phyloP scores from a whole-genome alignment of 148 eudicot species.

The Linanthus parryae region DNA sequence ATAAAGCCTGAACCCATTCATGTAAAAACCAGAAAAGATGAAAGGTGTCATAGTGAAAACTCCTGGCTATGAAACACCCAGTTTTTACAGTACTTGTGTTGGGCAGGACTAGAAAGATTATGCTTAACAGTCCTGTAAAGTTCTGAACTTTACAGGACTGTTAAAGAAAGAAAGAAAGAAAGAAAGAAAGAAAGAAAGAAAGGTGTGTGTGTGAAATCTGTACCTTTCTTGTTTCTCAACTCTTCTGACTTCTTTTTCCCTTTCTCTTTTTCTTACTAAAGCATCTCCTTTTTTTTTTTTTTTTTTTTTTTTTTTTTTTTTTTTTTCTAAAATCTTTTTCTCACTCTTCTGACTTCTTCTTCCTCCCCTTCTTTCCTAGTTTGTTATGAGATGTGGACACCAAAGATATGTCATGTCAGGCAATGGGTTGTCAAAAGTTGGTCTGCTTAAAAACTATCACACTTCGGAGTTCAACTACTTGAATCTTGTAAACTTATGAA shows the following conservation, averaged over 20 bases:
- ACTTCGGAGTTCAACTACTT: no score
- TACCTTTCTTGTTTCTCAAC: slow-evolving; percentile 8
- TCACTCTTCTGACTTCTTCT: no score
- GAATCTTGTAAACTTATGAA: no score
- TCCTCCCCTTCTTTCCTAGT: no score
- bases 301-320: no score
- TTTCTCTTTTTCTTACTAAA: background rate
- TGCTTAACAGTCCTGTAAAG: slow-evolving; percentile 9
- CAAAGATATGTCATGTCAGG: no score
- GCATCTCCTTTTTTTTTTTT: background rate
- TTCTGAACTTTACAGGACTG: slow-evolving; percentile 5
- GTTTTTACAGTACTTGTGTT: slow-evolving; percentile 17
- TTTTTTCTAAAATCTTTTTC: background rate
- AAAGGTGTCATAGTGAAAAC: slow-evolving; percentile 13
- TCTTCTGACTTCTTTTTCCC: slow-evolving; percentile 1
- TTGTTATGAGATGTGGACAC: no score
- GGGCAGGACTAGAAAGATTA: slow-evolving; percentile 13
- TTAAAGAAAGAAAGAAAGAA: no score
- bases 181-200: no score
- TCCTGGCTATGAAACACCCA: background rate
- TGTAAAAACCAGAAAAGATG: background rate
- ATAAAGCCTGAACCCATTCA: background rate
- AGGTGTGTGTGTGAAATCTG: no score
- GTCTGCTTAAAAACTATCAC: no score
- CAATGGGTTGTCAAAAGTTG: no score